Conservation (phyloP, 2,329 filamentous ascomycete species). For the Rhinocladiella similis region DNA sequence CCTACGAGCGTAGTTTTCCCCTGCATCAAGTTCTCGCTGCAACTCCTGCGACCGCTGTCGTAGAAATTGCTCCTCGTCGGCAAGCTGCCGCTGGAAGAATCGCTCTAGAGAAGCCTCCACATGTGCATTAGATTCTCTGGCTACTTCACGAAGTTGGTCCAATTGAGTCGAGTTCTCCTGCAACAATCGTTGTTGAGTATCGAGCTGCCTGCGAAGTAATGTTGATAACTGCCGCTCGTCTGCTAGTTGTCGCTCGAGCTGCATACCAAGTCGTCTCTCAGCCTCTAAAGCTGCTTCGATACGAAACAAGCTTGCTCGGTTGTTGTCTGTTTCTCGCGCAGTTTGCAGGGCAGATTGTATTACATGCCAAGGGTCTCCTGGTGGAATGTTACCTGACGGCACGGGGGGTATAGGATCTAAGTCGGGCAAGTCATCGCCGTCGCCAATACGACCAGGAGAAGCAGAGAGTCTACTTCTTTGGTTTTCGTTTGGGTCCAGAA, state of each 20-base stretch:
- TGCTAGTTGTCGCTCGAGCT: constrained; percentile 25
- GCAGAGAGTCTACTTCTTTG: constrained; percentile 42
- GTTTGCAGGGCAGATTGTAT: constrained; percentile 25
- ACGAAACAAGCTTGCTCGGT: constrained; percentile 14
- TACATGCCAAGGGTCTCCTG: constrained; percentile 27
- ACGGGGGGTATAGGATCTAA: constrained; percentile 14
- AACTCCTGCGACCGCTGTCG: constrained; percentile 25
- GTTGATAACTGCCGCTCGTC: constrained; percentile 27
- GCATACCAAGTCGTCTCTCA: constrained; percentile 23
- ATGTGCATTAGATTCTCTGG: constrained; percentile 14
- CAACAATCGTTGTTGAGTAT: constrained; percentile 25
- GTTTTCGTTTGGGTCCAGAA: constrained; percentile 34
- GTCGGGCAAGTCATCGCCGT: constrained; percentile 25
- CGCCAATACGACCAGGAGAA: constrained; percentile 41
- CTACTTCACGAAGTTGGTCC: constrained; percentile 9
- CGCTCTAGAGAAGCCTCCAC: constrained; percentile 23
- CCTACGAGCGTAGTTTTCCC: constrained; percentile 13
- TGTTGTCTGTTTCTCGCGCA: constrained; percentile 19
- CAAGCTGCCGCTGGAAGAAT: constrained; percentile 21
- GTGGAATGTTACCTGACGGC: constrained; percentile 14
- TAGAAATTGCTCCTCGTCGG: constrained; percentile 22
- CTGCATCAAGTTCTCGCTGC: constrained; percentile 19
- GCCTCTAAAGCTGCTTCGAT: constrained; percentile 27
- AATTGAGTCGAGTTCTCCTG: constrained; percentile 12
- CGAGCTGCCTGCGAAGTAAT: constrained; percentile 25